These are phyloP conservation scores for Fusarium domesticum DNA, from an alignment of 2,329 filamentous ascomycete species.

Conservation along the genomic window DNA sequence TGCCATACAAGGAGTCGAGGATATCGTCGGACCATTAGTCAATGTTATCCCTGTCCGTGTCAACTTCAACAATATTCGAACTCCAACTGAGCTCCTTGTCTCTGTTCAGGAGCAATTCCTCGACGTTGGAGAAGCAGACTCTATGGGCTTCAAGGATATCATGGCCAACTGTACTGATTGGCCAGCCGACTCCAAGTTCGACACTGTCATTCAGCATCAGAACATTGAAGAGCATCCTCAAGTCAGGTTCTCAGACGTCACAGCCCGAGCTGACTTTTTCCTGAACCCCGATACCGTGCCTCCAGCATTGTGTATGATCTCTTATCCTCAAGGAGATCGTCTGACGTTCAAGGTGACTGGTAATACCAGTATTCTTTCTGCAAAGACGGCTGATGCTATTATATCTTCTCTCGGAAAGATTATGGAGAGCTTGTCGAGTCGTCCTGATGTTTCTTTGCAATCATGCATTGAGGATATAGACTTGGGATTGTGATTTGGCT, in stretches of 20 bases:
- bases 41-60: conserved; percentile 42
- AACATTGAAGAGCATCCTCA: conserved; percentile 21
- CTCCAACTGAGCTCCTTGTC: conserved; percentile 1
- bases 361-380: conserved; percentile 4
- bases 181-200: conserved; percentile 7
- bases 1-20: conserved; percentile 31
- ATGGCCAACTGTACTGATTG: conserved; percentile 17
- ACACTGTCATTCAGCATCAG: conserved; percentile 18
- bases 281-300: conserved; percentile 2
- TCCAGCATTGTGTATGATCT: background rate
- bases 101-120: conserved; percentile 15
- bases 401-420: background rate
- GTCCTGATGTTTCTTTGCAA: background rate
- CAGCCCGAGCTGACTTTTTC: conserved; percentile 1
- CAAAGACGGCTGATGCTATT: background rate
- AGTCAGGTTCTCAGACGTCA: conserved; percentile 1
- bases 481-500: background rate
- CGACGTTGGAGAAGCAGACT: conserved; percentile 12
- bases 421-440: background rate
- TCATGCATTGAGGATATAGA: background rate
- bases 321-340: conserved; percentile 1
- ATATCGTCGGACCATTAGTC: conserved; percentile 39
- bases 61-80: conserved; percentile 20
- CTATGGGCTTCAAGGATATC: conserved; percentile 16
- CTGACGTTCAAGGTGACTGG: conserved; percentile 1